phyloP scores from a whole-genome alignment of 2,329 filamentous ascomycete genomes.

The Diaporthe humulicola region DNA sequence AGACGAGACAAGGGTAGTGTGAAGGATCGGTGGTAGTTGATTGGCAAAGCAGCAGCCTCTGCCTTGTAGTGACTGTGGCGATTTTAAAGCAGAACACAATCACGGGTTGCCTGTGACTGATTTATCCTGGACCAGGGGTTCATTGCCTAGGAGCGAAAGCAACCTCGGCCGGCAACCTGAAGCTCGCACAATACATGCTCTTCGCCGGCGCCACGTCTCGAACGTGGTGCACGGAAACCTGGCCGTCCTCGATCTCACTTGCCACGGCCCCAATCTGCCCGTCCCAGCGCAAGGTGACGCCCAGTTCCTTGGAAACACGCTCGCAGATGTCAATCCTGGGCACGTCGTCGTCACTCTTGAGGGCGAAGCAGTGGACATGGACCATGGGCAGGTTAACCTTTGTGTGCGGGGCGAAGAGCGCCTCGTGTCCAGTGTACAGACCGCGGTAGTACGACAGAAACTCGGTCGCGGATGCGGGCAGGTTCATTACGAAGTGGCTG shows the following conservation, averaged over 20 bases:
- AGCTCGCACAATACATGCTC: slow-evolving; percentile 96
- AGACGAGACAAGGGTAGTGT: background rate
- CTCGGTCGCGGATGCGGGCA: slow-evolving; percentile 88
- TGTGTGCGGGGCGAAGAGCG: slow-evolving; percentile 73
- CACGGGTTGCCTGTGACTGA: background rate
- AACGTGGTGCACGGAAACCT: slow-evolving; percentile 76
- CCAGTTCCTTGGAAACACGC: slow-evolving; percentile 73
- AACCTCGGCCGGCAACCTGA: slow-evolving; percentile 84
- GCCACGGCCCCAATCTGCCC: slow-evolving; percentile 1
- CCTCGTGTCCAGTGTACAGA: slow-evolving; percentile 79
- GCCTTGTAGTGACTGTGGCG: background rate
- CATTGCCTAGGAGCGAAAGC: slow-evolving; percentile 73
- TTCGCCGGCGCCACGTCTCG: slow-evolving; percentile 93
- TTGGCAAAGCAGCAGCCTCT: background rate
- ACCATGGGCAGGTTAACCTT: slow-evolving; percentile 79
- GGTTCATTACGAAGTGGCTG: slow-evolving; percentile 98
- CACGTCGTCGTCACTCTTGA: slow-evolving; percentile 81
- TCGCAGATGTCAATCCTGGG: slow-evolving; percentile 75
- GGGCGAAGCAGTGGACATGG: slow-evolving; percentile 95
- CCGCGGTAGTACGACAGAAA: slow-evolving; percentile 85
- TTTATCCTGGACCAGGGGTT: slow-evolving; percentile 40
- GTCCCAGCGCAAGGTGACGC: slow-evolving; percentile 63
- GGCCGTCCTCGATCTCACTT: slow-evolving; percentile 57
- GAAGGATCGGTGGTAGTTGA: background rate
- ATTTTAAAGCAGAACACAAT: background rate